Conservation (phyloP, 345 rosid genomes). For the Eucalyptus tenuipes region DNA sequence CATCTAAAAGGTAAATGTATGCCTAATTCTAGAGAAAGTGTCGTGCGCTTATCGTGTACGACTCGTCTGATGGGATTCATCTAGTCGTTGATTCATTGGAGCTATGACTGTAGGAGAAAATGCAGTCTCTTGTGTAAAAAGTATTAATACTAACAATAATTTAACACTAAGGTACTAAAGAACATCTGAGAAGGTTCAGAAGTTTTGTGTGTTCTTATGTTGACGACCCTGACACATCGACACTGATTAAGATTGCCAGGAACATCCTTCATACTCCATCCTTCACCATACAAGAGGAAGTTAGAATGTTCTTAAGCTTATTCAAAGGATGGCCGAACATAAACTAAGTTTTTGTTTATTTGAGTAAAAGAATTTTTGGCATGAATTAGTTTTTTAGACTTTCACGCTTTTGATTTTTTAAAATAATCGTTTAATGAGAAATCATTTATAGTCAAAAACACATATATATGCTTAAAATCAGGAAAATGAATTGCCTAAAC, state of each 20-base stretch:
- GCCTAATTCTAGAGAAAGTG: neutral
- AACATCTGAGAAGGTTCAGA: neutral
- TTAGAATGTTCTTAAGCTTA: neutral
- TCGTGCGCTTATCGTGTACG: neutral
- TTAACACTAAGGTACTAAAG: neutral
- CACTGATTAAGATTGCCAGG: neutral
- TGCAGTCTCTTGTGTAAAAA: neutral
- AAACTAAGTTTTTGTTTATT: neutral
- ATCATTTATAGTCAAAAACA: too few species aligned
- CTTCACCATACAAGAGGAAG: neutral
- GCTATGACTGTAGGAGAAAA: neutral
- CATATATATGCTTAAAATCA: too few species aligned
- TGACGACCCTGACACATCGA: neutral
- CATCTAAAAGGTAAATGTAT: neutral
- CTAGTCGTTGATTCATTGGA: neutral
- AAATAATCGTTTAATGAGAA: too few species aligned
- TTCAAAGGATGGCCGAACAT: neutral
- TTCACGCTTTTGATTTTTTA: too few species aligned
- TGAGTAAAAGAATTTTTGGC: too few species aligned
- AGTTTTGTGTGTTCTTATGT: neutral
- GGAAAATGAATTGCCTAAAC: accelerated
- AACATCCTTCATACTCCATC: neutral
- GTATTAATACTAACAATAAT: neutral
- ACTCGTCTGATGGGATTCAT: neutral
- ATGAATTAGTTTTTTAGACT: neutral